Percentiles rank a stretch among this genome's conserved stretches.
phyloP scores from a whole-genome alignment of 257 asterid species.

The Rauvolfia tetraphylla region DNA sequence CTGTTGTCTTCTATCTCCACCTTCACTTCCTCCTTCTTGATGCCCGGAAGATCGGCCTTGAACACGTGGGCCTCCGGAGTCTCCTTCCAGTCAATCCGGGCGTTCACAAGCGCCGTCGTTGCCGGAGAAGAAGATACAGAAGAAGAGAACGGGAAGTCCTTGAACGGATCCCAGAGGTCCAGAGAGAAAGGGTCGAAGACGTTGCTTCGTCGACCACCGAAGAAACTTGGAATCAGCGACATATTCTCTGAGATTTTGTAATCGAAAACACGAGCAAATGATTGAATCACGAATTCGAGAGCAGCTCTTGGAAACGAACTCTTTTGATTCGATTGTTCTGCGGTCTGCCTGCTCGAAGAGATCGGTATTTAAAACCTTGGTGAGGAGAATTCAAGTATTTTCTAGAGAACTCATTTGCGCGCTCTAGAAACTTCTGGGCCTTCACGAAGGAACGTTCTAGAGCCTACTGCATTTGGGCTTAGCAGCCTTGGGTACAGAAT shows the following conservation, averaged over 20 bases:
- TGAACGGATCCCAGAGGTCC: not conserved
- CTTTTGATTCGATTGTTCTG: not conserved
- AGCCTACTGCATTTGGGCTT: not conserved
- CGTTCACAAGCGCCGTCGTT: not conserved
- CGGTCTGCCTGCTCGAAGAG: not conserved
- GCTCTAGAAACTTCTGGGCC: not conserved
- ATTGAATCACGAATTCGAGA: not conserved
- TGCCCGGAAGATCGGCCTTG: not conserved
- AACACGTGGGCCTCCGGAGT: not conserved
- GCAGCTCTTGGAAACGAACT: not conserved
- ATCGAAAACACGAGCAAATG: not conserved
- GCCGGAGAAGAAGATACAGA: not conserved
- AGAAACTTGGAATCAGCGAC: not conserved
- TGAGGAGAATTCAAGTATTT: not conserved
- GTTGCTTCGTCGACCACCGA: not conserved
- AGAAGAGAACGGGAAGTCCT: not conserved
- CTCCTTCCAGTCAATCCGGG: constrained; percentile 2
- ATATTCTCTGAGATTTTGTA: not conserved
- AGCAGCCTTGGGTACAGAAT: no score
- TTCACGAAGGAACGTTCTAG: not conserved
- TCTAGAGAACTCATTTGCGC: not conserved
- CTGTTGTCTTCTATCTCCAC: not conserved
- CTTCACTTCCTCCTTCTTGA: not conserved
- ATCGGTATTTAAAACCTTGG: not conserved
- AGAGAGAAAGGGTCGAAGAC: not conserved